Evolutionary conservation across 805 yeast genomes (phyloP), one percentile per base, ranked within the genome.

Genomic region (Candida tammaniensis): DNA sequence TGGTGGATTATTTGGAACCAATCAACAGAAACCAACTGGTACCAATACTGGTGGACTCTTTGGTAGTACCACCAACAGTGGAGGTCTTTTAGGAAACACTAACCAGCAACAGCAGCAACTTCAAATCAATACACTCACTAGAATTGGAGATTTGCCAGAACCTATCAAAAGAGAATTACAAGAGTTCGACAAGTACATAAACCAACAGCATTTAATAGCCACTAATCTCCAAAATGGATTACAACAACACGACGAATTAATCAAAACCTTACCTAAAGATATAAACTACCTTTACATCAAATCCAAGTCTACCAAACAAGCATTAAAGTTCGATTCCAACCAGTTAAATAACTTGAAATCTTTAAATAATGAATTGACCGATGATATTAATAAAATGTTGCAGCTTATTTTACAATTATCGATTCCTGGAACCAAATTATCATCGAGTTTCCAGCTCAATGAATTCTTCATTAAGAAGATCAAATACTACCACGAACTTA

Each of bases 111-210:
- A 30, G 16, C 20, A 26, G 5, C 39, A 35, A 22, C 32, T 31
- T 40, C 74, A 64, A 31, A 64, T 85, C 28, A 81, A 83, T 8
- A 78, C 88, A 10, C 76, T 85, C 79, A 81, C 91, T 0, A 72
- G 83, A 31, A 83, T 85, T 7, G 77, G 78, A 7, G 91, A 83
- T 40, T 61, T 85, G 24, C 89, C 93, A 2, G 81, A 76, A n/a
- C 72, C 62, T n/a, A 59, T 80, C 36, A 84, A 82, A 48, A 72
- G 64, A 40, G 86, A 84, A 51, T 62, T 85, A 23, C 84, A 80
- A 54, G 78, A 80, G 43, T 61, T 85, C 37, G 87, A 85, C 55
- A 71, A 75, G 37, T 83, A 80, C 51, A 81, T 85, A 31, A 83
- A 80, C 50, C 74, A 75, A 22, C 94, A 85, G 58, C 83, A 82